Conservation (phyloP, 2,329 filamentous ascomycete species). For the Phoma sp. region DNA sequence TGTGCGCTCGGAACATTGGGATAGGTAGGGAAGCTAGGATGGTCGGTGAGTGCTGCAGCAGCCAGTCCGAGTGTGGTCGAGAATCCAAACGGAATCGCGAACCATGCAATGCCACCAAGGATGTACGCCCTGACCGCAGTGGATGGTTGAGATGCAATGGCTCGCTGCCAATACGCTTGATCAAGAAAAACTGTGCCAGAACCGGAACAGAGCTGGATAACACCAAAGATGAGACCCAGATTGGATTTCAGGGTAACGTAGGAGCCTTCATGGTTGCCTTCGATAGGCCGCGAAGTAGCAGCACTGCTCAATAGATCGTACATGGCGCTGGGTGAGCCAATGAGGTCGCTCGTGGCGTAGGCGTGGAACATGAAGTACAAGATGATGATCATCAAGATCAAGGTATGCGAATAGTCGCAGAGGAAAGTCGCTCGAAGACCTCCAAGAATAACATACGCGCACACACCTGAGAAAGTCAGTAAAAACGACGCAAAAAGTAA, state of each 20-base stretch:
- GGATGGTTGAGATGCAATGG: conserved; percentile 41
- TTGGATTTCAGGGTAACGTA: conserved; percentile 52
- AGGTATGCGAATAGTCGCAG: conserved; percentile 49
- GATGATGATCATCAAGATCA: conserved; percentile 53
- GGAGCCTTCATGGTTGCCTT: conserved; percentile 49
- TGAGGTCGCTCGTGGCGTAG: conserved; percentile 48
- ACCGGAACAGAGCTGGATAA: conserved; percentile 51
- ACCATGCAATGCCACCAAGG: conserved; percentile 55
- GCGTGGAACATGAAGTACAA: conserved; percentile 54
- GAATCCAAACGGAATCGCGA: conserved; percentile 51
- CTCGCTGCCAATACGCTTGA: conserved; percentile 56
- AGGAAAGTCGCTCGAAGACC: conserved; percentile 53
- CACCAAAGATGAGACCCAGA: conserved; percentile 53
- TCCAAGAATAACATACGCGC: conserved; percentile 43
- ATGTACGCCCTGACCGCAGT: conserved; percentile 39
- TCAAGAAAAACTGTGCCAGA: conserved; percentile 50
- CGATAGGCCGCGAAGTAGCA: conserved; percentile 44
- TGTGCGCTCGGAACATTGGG: conserved; percentile 36
- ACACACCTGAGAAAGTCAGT: conserved; percentile 37
- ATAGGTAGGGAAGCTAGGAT: conserved; percentile 53
- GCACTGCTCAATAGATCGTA: conserved; percentile 51
- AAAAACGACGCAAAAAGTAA: background rate
- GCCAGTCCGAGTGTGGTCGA: conserved; percentile 55
- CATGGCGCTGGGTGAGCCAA: conserved; percentile 49
- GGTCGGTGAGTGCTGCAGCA: conserved; percentile 52